phyloP scores from a whole-genome alignment of 2,329 filamentous ascomycete species.

The Trichoderma koningii region DNA sequence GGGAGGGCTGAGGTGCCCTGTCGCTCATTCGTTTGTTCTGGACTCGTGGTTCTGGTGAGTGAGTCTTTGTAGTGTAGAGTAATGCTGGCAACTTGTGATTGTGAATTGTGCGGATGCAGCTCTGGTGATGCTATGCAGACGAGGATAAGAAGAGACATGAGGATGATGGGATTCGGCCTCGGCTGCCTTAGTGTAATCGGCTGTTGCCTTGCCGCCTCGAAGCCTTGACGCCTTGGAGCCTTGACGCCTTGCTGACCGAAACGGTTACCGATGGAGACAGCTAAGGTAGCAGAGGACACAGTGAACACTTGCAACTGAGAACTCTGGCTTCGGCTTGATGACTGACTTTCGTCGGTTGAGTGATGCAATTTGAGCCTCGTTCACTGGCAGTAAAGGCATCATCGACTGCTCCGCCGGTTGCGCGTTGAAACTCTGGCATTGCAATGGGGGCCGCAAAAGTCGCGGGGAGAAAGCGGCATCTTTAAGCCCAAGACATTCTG shows the following conservation, averaged over 20 bases:
- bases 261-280: neutral
- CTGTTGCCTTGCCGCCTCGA: conserved; percentile 8
- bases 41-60: too few relatives aligned
- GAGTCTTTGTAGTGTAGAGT: neutral
- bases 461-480: neutral
- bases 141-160: neutral
- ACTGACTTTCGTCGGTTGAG: neutral
- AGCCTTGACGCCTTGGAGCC: too few relatives aligned
- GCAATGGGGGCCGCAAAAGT: conserved; percentile 9
- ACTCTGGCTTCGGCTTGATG: neutral
- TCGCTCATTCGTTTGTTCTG: neutral
- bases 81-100: neutral
- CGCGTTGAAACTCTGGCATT: neutral
- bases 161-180: neutral
- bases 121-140: neutral
- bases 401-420: neutral
- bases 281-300: too few relatives aligned
- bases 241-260: neutral
- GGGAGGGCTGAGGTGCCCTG: neutral
- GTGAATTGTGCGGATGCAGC: neutral
- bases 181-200: neutral
- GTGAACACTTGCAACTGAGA: neutral
- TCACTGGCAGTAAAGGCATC: neutral
- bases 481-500: neutral
- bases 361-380: neutral